Base-by-base conservation (phyloP, 148 eudicot genomes). In the Chenopodium formosanum region DNA sequence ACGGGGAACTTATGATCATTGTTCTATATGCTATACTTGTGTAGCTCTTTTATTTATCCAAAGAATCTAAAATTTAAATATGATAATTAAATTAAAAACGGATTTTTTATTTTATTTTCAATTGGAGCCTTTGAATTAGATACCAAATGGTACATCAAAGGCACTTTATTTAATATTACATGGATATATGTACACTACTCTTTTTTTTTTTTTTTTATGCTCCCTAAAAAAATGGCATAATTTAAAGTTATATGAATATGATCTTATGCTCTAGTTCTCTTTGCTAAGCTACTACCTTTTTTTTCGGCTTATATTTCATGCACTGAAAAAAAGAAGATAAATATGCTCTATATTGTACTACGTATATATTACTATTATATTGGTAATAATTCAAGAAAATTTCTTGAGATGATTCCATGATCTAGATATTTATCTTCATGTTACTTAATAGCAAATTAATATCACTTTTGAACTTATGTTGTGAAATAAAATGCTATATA, bases 41-140 rank as follows among this genome's bases (percentile, higher is more conserved):
- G 47, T 52, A 22, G 20, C 74, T 40, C 72, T 48, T 81, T 48
- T 13, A 63, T 58, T 14, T 25, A 46, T 50, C 25, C 46, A 20
- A 0, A 62, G 62, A 73, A 63, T 73, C 60, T 74, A 2, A 70
- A 34, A 50, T 52, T 14, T 14, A 17, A 32, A 25, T 66, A 53
- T 37, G 44, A 75, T 19, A n/a, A 74, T 74, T 40, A 6, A 40
- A 5, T 40, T 40, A 50, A 37, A 47, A 16, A 63, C 64, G 31
- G 58, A 29, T 79, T 31, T 67, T 31, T 10, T 53, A 53, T 53
- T 53, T 16, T 53, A 32, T 69, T 69, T 69, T 60, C 60, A 16
- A 74, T 69, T 75, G 73, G 79, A 67, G 83, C 79, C 83, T 81
- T 81, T 81, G 79, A 50, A 81, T 81, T 74, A 81, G 79, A 81